Percentiles rank a stretch among this genome's conserved stretches.
phyloP scores from a whole-genome alignment of 495 filamentous ascomycete genomes.

The Xanthoparmelia taractica region DNA sequence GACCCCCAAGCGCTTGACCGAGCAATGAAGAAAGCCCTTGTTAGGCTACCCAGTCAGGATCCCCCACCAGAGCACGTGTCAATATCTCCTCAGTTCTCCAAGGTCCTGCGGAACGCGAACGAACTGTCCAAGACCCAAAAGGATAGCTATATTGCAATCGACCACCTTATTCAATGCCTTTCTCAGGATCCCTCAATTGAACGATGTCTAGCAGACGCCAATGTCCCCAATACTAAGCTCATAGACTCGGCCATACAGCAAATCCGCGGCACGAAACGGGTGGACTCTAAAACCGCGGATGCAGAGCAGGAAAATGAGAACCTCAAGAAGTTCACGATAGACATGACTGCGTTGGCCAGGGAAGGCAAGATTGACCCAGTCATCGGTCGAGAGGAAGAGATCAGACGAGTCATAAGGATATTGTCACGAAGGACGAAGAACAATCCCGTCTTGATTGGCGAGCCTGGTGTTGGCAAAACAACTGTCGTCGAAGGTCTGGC shows the following conservation, averaged over 20 bases:
- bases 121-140: slow-evolving; percentile 95
- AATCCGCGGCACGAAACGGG: slow-evolving; percentile 82
- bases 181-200: slow-evolving; percentile 71
- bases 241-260: slow-evolving; percentile 79
- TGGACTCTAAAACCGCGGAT: slow-evolving; percentile 93
- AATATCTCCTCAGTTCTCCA: slow-evolving; percentile 70
- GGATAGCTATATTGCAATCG: slow-evolving; percentile 86
- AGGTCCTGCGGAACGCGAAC: slow-evolving; percentile 70
- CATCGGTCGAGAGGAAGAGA: slow-evolving; percentile 95
- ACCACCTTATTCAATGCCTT: slow-evolving; percentile 81
- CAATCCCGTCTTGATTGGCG: slow-evolving; percentile 92
- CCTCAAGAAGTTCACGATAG: slow-evolving; percentile 93
- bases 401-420: slow-evolving; percentile 87
- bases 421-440: slow-evolving; percentile 94
- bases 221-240: slow-evolving; percentile 84
- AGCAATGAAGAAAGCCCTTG: slow-evolving; percentile 79
- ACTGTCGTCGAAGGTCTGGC: slow-evolving; percentile 97
- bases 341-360: slow-evolving; percentile 88
- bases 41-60: slow-evolving; percentile 86
- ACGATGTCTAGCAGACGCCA: slow-evolving; percentile 68
- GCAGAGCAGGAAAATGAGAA: slow-evolving; percentile 85
- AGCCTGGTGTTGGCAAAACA: slow-evolving; percentile 97
- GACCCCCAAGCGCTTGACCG: slow-evolving; percentile 84
- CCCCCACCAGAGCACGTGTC: slow-evolving; percentile 83
- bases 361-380: slow-evolving; percentile 98